Base-by-base conservation (phyloP, 2,329 filamentous ascomycete species). In the Fusarium brevicatenulatum region DNA sequence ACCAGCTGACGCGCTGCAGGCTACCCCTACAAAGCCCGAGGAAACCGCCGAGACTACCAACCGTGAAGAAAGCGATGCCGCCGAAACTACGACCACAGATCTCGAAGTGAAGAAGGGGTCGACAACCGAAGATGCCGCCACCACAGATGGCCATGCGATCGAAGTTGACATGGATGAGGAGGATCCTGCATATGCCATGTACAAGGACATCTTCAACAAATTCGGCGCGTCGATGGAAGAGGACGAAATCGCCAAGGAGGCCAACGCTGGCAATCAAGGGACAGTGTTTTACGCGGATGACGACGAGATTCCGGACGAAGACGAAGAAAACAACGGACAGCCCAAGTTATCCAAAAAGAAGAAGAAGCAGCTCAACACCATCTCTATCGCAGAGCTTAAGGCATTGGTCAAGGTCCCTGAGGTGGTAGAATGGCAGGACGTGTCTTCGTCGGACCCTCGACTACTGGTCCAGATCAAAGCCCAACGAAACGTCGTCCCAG, bases 361-460 rank as follows among this genome's bases (percentile, higher is more conserved):
- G 83, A 90, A 93, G 75, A 99, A 98, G 85, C 91, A 93, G 83
- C 87, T 95, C 80, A 97, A 93, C 84, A 97, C 97, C 82, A 86
- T 98, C 37, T 97, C 95, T 11, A 94, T 99, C 67, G 96, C 96
- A 54, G 95, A 98, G 83, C 89, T 99, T 72, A 99, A 99, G 84
- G 94, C 95, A 10, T 85, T 97, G 62, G 96, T 98, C 68, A 89
- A 88, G 77, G 95, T 95, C 76, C 96, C 96, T 5, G 96, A 99
- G 82, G 90, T 97, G 15, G 95, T 99, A 10, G 96, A 99, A 79
- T 98, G 96, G 96, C 96, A 97, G 61, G 96, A 99, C 80, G 93
- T 94, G 18, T 97, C 94, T 21, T 95, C 96, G 2, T 91, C 93
- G 32, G 95, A 99, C 80, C 96, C 96, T 19, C 90, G 92, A 63